Evolutionary conservation across 768 basidiomycete genomes (phyloP).

Genomic region (Multifurca ochricompacta): DNA sequence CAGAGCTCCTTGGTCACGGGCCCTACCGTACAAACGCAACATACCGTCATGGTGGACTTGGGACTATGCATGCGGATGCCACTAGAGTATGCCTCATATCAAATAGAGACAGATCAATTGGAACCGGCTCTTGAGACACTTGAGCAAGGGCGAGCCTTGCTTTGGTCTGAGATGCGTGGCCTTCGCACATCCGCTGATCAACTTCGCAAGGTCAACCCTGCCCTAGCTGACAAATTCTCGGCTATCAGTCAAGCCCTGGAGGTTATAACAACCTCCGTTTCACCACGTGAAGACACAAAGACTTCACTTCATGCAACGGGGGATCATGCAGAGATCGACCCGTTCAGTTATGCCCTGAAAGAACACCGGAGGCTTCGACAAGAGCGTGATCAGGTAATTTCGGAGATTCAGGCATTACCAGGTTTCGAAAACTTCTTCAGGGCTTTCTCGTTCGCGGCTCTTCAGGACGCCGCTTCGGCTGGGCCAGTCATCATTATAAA

Average conservation of each 20-base stretch:
- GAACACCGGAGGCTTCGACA: neutral
- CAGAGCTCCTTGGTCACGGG: neutral
- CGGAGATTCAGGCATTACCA: neutral
- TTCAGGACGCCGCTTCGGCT: neutral
- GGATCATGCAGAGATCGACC: neutral
- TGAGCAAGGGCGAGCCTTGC: neutral
- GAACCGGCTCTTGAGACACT: conserved; percentile 7
- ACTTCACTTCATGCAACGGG: neutral
- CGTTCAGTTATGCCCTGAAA: neutral
- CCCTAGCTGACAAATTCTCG: neutral
- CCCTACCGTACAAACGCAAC: neutral
- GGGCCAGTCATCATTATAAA: neutral
- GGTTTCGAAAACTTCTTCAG: neutral
- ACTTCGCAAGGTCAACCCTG: neutral
- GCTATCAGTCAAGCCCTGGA: neutral
- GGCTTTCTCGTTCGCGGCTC: neutral
- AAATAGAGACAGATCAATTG: neutral
- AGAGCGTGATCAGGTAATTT: neutral
- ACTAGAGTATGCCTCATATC: neutral
- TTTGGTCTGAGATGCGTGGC: conserved; percentile 9
- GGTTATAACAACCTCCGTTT: neutral
- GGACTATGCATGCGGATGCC: neutral
- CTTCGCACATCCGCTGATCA: neutral
- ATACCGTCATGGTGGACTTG: neutral
- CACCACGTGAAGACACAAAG: neutral